Evolutionary conservation across 2,329 filamentous ascomycete species (phyloP).

Genomic region (Rhynchosporium secalis): DNA sequence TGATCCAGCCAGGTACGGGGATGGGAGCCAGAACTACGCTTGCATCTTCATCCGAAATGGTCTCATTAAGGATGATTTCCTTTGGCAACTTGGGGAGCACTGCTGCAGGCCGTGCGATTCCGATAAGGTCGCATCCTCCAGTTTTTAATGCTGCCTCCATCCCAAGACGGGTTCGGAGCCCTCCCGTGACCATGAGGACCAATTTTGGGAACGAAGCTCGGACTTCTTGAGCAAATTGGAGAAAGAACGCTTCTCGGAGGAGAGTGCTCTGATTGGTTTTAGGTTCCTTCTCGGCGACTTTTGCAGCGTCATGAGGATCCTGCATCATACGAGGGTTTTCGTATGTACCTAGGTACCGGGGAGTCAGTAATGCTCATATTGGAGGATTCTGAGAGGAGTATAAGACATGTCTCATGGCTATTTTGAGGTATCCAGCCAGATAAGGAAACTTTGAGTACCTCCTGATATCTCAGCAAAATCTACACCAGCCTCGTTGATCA

Average conservation of each 20-base stretch:
- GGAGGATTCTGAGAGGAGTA: too few relatives aligned
- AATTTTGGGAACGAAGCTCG: slow-evolving; percentile 47
- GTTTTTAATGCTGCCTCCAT: slow-evolving; percentile 50
- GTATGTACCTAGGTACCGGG: slow-evolving; percentile 48
- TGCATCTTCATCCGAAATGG: slow-evolving; percentile 33
- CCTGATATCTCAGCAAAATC: slow-evolving; percentile 70
- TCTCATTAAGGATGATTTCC: slow-evolving; percentile 41
- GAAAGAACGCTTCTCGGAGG: slow-evolving; percentile 66
- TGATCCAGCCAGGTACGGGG: slow-evolving; percentile 15
- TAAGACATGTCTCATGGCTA: too few relatives aligned
- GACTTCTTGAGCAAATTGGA: slow-evolving; percentile 61
- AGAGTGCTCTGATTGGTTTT: slow-evolving; percentile 46
- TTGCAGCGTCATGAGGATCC: slow-evolving; percentile 19
- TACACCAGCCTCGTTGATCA: slow-evolving; percentile 48
- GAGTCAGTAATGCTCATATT: too few relatives aligned
- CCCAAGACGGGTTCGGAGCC: slow-evolving; percentile 55
- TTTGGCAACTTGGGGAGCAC: slow-evolving; percentile 46
- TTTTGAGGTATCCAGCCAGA: too few relatives aligned
- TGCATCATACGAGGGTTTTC: slow-evolving; percentile 47
- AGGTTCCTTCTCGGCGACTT: background rate
- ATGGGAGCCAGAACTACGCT: slow-evolving; percentile 17
- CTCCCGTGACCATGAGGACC: slow-evolving; percentile 60
- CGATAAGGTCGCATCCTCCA: slow-evolving; percentile 51
- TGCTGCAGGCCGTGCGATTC: slow-evolving; percentile 49
- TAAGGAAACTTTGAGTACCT: slow-evolving; percentile 43